Evolutionary conservation across 1,284 basidiomycete genomes (phyloP).

Genomic region (Pisolithus thermaeus): DNA sequence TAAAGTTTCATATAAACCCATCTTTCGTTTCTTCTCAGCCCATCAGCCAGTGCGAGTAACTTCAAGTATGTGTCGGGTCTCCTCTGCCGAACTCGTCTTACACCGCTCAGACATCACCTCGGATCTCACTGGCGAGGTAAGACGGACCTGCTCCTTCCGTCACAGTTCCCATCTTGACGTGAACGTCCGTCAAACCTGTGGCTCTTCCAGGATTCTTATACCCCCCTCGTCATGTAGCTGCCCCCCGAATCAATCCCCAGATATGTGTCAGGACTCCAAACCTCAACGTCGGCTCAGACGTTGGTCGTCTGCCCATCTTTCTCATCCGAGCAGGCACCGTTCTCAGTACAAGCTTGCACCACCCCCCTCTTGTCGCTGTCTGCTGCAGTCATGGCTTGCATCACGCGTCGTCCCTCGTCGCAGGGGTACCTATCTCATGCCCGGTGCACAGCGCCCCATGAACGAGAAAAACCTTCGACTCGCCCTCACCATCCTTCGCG

Average conservation of each 20-base stretch:
- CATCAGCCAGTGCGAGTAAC: slow-evolving; percentile 1
- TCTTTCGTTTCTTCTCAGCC: slow-evolving; percentile 17
- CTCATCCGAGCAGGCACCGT: slow-evolving; percentile 13
- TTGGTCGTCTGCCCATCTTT: slow-evolving; percentile 21
- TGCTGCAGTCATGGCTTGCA: slow-evolving; percentile 57
- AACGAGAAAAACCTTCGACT: slow-evolving; percentile 48
- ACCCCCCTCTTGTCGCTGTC: slow-evolving; percentile 28
- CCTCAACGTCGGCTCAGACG: slow-evolving; percentile 16
- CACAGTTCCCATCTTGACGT: slow-evolving; percentile 35
- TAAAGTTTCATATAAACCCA: slow-evolving; percentile 29
- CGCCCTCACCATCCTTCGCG: slow-evolving; percentile 48
- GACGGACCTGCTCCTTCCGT: slow-evolving; percentile 24
- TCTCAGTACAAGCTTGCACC: slow-evolving; percentile 9
- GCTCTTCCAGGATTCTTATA: slow-evolving; percentile 25
- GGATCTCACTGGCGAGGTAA: slow-evolving; percentile 34
- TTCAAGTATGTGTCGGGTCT: slow-evolving; percentile 25
- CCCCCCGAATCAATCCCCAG: slow-evolving; percentile 12
- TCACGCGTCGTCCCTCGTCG: slow-evolving; percentile 48
- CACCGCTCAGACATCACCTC: slow-evolving; percentile 30
- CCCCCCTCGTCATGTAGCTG: slow-evolving; percentile 8
- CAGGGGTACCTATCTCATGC: slow-evolving; percentile 42
- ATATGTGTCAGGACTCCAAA: slow-evolving; percentile 26
- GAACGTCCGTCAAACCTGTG: slow-evolving; percentile 31
- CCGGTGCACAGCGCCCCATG: slow-evolving; percentile 62
- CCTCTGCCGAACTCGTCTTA: slow-evolving; percentile 35